Evolutionary conservation across 2,329 filamentous ascomycete genomes (phyloP).

Genomic region (Trichophyton verrucosum): DNA sequence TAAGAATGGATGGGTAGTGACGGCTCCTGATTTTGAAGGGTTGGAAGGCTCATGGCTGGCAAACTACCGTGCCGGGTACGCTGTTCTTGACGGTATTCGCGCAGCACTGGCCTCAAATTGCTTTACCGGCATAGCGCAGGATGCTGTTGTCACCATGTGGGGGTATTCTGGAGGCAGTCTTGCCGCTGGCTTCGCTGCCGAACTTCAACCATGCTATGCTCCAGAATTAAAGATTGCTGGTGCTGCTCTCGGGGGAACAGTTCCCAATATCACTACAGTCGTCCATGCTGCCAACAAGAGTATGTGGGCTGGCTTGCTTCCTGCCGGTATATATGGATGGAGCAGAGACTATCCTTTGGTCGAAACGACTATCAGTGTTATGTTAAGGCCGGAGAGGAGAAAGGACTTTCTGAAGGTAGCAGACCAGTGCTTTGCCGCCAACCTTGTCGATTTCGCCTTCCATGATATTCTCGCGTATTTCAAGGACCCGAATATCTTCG

Average conservation of each 20-base stretch:
- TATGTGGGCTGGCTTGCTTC: slow-evolving; percentile 26
- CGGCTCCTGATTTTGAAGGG: slow-evolving; percentile 37
- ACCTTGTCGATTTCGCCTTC: slow-evolving; percentile 14
- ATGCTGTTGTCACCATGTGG: slow-evolving; percentile 36
- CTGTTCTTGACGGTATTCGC: slow-evolving; percentile 34
- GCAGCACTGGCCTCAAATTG: slow-evolving; percentile 24
- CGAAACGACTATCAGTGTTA: slow-evolving; percentile 11
- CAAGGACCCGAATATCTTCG: slow-evolving; percentile 15
- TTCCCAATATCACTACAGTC: slow-evolving; percentile 31
- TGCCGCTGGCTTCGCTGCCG: slow-evolving; percentile 39
- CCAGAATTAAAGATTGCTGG: slow-evolving; percentile 40
- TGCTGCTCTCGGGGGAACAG: slow-evolving; percentile 39
- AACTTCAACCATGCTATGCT: slow-evolving; percentile 40
- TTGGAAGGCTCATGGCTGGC: slow-evolving; percentile 33
- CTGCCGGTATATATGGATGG: slow-evolving; percentile 20
- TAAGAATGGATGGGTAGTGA: slow-evolving; percentile 36
- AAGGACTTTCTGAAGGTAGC: slow-evolving; percentile 16
- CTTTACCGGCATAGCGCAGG: slow-evolving; percentile 22
- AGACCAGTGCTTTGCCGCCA: slow-evolving; percentile 15
- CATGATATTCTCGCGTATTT: slow-evolving; percentile 17
- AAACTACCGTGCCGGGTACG: slow-evolving; percentile 33
- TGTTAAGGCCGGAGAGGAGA: slow-evolving; percentile 13
- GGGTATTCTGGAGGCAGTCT: slow-evolving; percentile 46
- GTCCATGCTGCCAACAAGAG: slow-evolving; percentile 25
- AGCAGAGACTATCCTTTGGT: slow-evolving; percentile 19